Percentiles rank a stretch among this genome's conserved stretches.
Evolutionary conservation across 306 rosid genomes (phyloP).

Genomic region (Fragaria nilgerrensis): DNA sequence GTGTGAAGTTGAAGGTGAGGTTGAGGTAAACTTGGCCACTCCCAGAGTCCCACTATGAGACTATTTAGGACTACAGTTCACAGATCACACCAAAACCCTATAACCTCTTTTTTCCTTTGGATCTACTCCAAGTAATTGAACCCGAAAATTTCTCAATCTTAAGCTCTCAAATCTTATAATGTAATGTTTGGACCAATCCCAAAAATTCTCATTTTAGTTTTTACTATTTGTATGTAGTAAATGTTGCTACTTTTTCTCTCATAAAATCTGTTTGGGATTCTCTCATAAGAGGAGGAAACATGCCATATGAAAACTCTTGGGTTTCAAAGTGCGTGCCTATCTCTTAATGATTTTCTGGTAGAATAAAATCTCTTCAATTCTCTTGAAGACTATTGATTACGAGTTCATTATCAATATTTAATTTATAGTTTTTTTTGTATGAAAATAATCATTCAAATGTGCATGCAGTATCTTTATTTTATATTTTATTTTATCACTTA

Average conservation of each 20-base stretch:
- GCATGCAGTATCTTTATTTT: no score
- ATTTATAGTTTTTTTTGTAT: background rate
- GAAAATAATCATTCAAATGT: no score
- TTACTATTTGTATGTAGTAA: background rate
- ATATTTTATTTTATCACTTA: no score
- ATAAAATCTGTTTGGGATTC: slow-evolving; percentile 9
- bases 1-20: background rate
- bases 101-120: background rate
- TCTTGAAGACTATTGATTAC: background rate
- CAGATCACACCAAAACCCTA: background rate
- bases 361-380: background rate
- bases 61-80: background rate
- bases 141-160: background rate
- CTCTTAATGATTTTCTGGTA: slow-evolving; percentile 3
- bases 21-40: background rate
- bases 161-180: background rate
- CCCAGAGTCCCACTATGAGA: background rate
- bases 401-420: background rate
- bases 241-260: background rate
- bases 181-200: background rate
- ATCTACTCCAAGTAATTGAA: background rate
- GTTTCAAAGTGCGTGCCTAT: slow-evolving; percentile 16
- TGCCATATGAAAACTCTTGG: slow-evolving; percentile 13
- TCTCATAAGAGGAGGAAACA: slow-evolving; percentile 1
- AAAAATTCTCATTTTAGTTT: background rate